These are phyloP conservation scores for Cotoneaster glaucophyllus DNA, from an alignment of 306 rosid genomes.

Conservation along the genomic window DNA sequence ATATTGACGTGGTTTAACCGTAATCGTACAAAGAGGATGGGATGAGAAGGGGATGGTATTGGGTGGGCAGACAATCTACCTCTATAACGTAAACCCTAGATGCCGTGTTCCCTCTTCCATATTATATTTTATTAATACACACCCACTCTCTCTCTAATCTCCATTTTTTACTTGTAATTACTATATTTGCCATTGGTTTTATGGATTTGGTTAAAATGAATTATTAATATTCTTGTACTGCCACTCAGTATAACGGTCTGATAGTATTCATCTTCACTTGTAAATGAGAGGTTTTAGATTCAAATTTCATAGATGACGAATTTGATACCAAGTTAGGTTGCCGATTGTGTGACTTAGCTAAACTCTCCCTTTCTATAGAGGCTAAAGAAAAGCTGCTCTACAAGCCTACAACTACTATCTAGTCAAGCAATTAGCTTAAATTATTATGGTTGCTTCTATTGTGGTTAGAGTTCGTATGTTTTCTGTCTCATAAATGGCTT, in stretches of 20 bases:
- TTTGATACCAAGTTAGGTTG: no score
- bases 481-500: no score
- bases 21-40: no score
- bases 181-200: constrained; percentile 7
- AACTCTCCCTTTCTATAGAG: fast-evolving
- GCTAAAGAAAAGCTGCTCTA: no score
- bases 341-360: fast-evolving
- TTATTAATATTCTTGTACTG: no score
- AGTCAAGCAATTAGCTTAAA: no score
- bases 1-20: no score
- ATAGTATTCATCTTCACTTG: fast-evolving
- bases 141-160: neutral
- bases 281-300: fast-evolving
- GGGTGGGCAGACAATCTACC: no score
- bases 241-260: fast-evolving
- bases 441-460: no score
- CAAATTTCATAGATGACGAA: fast-evolving
- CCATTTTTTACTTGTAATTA: neutral
- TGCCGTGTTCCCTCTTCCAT: neutral
- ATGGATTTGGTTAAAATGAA: neutral
- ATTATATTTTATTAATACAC: neutral
- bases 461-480: no score
- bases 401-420: no score
- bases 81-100: constrained; percentile 17
- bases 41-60: no score